phyloP scores from a whole-genome alignment of 148 eudicot species.

The Persicaria tinctoria region DNA sequence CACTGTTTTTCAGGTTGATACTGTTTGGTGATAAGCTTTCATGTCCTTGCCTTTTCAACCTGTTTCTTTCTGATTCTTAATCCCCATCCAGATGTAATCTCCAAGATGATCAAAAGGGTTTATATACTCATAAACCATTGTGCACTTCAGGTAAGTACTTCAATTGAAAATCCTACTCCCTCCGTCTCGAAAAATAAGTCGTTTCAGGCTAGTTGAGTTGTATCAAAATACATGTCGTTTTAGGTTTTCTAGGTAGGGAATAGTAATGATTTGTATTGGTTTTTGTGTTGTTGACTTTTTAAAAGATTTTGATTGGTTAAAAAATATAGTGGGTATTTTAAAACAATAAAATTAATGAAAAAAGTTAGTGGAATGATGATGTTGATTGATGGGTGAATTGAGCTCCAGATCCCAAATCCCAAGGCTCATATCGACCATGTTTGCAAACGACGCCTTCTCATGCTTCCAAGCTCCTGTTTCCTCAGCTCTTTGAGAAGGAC shows the following conservation, averaged over 20 bases:
- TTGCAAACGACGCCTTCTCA: constrained; percentile 45
- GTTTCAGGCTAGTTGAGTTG: no score
- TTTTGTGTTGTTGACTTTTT: no score
- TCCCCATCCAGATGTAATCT: constrained; percentile 99
- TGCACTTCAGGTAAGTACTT: constrained; percentile 81
- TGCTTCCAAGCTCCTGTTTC: constrained; percentile 47
- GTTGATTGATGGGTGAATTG: no score
- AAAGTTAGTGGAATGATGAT: no score
- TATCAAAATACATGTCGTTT: no score
- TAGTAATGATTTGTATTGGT: no score
- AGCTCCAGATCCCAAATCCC: constrained; percentile 2
- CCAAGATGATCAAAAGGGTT: constrained; percentile 94
- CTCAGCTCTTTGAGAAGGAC: constrained; percentile 93
- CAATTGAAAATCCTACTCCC: not conserved
- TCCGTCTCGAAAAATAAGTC: no score
- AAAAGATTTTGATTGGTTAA: no score
- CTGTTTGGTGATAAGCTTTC: not conserved
- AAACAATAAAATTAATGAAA: no score
- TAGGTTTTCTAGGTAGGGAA: no score
- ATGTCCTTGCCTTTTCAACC: not conserved
- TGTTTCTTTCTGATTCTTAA: constrained; percentile 69
- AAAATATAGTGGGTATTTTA: no score
- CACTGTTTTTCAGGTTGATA: not conserved
- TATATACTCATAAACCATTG: constrained; percentile 81
- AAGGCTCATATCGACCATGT: constrained; percentile 27